These are phyloP conservation scores for Phaeosphaeria sp. DNA, from an alignment of 2,329 filamentous ascomycete species.

Conservation along the genomic window DNA sequence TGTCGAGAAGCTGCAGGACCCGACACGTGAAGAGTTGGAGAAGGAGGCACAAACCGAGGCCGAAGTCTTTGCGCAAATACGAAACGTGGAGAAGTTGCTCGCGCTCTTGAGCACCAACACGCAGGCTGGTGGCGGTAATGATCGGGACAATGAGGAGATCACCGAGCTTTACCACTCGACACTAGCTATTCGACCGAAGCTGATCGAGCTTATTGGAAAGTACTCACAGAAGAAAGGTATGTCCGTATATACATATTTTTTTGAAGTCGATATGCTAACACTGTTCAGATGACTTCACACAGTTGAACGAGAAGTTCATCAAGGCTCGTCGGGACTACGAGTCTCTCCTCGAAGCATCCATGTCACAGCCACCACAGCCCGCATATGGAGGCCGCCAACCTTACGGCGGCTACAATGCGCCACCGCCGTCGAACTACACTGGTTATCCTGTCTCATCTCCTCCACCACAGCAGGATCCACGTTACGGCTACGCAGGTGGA, in stretches of 20 bases:
- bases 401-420: constrained; percentile 44
- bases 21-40: constrained; percentile 91
- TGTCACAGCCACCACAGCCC: constrained; percentile 88
- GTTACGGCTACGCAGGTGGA: constrained; percentile 35
- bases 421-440: constrained; percentile 35
- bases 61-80: constrained; percentile 78
- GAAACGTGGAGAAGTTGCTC: constrained; percentile 81
- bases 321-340: constrained; percentile 98
- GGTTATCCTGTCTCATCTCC: constrained; percentile 45
- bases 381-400: constrained; percentile 72
- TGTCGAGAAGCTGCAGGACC: constrained; percentile 95
- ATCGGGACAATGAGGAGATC: constrained; percentile 97
- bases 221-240: constrained; percentile 98
- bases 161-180: constrained; percentile 91
- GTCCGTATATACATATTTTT: constrained; percentile 5
- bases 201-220: constrained; percentile 98
- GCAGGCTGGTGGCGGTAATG: constrained; percentile 59
- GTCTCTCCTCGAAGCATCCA: constrained; percentile 91
- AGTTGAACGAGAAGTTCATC: constrained; percentile 99
- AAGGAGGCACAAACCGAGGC: constrained; percentile 94
- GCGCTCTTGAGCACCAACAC: constrained; percentile 85
- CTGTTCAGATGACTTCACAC: constrained; percentile 87
- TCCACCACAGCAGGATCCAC: constrained; percentile 43
- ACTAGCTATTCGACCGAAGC: constrained; percentile 89
- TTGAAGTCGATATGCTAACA: constrained; percentile 13